Evolutionary conservation across 768 basidiomycete genomes (phyloP), one percentile per base, ranked within the genome.

Genomic region (Panus rudis): DNA sequence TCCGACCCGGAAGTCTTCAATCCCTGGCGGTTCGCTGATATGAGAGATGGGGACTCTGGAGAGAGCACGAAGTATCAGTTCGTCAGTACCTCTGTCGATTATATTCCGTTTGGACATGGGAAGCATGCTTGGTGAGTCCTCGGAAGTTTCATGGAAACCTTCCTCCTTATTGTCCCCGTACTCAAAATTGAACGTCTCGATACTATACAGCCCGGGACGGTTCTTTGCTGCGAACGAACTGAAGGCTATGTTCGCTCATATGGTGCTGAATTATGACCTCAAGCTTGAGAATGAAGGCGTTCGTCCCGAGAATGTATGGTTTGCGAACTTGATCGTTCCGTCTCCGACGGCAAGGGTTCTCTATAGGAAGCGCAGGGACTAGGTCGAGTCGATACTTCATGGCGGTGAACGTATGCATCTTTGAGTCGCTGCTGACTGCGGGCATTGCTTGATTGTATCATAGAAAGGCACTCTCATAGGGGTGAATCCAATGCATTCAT

Each of bases 211-310:
- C 34, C 63, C 66, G 0, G 63, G 66, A 4, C 52, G 65, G 2
- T 63, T 63, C 50, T 66, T 66, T 40, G 65, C 62, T 4, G 48
- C 53, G 10, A 58, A 49, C 43, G 62, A 62, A 48, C 35, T 68
- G 16, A 68, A 68, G 46, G 54, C 56, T 5, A 49, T 66, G 48
- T 43, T 66, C 11, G 64, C 63, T 7, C 50, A 59, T 37, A 43
- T 66, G 1, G 39, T 66, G 8, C 23, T 58, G 5, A 58, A 56
- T 19, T 65, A 65, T 48, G 63, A 63, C 42, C 39, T 65, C 17
- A 54, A 55, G 41, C 42, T 60, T 26, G 50, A 53, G 37, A 47
- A 39, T 10, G 54, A 54, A 13, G 54, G 52, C 11, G 34, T 44
- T n/a, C 45, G 52, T 3, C 57, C 55, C 16, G 20, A 28, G 20